phyloP scores from a whole-genome alignment of 352 stramenopile genomes.

The Pythium oligandrum region DNA sequence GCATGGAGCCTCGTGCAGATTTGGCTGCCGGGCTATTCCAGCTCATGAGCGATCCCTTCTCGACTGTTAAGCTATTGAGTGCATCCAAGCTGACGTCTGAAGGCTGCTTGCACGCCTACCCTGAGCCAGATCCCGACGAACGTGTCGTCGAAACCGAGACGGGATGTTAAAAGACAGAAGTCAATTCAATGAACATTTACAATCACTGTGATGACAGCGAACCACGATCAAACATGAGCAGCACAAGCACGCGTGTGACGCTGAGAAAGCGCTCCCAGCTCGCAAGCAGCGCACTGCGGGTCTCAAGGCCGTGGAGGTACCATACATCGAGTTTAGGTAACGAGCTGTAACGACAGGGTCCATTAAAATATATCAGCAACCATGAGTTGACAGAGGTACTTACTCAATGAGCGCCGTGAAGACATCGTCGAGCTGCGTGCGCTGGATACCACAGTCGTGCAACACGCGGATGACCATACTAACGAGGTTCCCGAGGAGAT shows the following conservation, averaged over 20 bases:
- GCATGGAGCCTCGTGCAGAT: conserved; percentile 45
- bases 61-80: conserved; percentile 45
- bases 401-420: conserved; percentile 69
- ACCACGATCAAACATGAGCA: conserved; percentile 48
- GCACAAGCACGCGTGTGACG: conserved; percentile 42
- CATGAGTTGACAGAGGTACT: background rate
- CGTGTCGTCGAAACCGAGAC: too few species aligned
- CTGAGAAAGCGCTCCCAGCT: conserved; percentile 76
- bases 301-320: conserved; percentile 68
- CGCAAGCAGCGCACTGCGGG: conserved; percentile 40
- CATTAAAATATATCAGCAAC: background rate
- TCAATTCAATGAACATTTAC: too few species aligned
- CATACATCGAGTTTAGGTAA: conserved; percentile 59
- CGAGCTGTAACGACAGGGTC: conserved; percentile 20
- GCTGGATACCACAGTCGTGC: conserved; percentile 44
- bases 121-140: conserved; percentile 10
- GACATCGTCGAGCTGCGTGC: conserved; percentile 39
- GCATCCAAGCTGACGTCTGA: conserved; percentile 48
- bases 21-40: conserved; percentile 44
- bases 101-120: conserved; percentile 48
- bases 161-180: too few species aligned
- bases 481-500: conserved; percentile 59
- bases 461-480: conserved; percentile 54
- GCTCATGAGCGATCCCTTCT: conserved; percentile 47
- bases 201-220: too few species aligned